Percentiles rank a stretch among this genome's conserved stretches.
phyloP scores from a whole-genome alignment of 2,329 filamentous ascomycete species.

The Phaeosphaeria sp. region DNA sequence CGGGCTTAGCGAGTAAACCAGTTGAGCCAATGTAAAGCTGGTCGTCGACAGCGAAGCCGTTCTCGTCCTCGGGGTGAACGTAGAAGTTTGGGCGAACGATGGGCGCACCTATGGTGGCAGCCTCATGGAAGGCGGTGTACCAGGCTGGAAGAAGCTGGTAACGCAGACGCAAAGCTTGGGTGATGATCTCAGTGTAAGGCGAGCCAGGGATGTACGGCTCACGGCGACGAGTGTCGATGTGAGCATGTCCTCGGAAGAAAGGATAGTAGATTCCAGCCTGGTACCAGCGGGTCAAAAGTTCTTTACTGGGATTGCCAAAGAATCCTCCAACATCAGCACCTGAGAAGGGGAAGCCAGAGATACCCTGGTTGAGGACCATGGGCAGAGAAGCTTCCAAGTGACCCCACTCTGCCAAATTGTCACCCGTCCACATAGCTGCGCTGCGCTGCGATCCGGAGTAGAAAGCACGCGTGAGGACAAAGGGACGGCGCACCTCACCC shows the following conservation, averaged over 20 bases:
- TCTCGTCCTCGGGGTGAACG: constrained; percentile 84
- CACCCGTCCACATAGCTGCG: constrained; percentile 98
- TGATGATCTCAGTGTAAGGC: constrained; percentile 85
- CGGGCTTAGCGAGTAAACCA: constrained; percentile 90
- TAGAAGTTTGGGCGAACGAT: constrained; percentile 94
- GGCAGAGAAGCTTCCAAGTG: constrained; percentile 89
- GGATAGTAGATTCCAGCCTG: constrained; percentile 96
- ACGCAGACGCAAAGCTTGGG: constrained; percentile 83
- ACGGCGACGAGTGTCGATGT: constrained; percentile 92
- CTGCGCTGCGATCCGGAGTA: constrained; percentile 88
- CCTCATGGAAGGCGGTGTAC: constrained; percentile 97
- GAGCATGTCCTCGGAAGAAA: constrained; percentile 96
- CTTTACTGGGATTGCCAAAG: constrained; percentile 94
- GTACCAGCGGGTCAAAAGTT: constrained; percentile 93
- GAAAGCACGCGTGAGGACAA: constrained; percentile 91
- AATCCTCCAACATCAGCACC: constrained; percentile 97
- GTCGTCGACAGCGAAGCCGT: constrained; percentile 87
- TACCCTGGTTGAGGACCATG: constrained; percentile 92
- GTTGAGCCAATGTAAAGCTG: constrained; percentile 91
- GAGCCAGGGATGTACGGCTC: constrained; percentile 90
- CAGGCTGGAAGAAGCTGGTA: constrained; percentile 90
- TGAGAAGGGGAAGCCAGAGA: constrained; percentile 90
- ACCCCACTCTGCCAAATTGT: constrained; percentile 93
- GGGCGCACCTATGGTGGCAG: constrained; percentile 80
- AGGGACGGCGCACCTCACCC: constrained; percentile 83